Conservation (phyloP, 1,139 yeast genomes). For the Yamadazyma taylorii region DNA sequence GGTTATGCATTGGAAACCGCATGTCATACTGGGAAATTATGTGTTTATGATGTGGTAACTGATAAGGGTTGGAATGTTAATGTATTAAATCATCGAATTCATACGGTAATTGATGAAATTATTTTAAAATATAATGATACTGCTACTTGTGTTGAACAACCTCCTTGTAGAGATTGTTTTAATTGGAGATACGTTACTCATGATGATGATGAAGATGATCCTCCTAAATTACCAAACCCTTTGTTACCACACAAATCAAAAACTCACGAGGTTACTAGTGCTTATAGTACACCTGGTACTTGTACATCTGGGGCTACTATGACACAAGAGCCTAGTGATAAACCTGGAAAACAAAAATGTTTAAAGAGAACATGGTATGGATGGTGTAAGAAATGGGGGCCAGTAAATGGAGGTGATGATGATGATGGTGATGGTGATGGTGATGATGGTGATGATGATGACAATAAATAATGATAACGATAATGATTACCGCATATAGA, state of each 20-base stretch:
- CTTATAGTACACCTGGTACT: slow-evolving; percentile 6
- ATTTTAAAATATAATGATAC: slow-evolving; percentile 71
- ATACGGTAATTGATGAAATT: slow-evolving; percentile 85
- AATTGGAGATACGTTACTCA: slow-evolving; percentile 82
- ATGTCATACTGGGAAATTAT: slow-evolving; percentile 88
- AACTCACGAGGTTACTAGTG: slow-evolving; percentile 7
- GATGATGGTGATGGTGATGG: background rate
- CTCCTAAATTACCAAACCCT: slow-evolving; percentile 42
- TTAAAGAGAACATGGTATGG: slow-evolving; percentile 49
- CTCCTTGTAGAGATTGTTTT: slow-evolving; percentile 86
- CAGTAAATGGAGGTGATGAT: slow-evolving; percentile 6
- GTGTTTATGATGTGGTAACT: slow-evolving; percentile 85
- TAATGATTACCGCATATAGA: too few species aligned
- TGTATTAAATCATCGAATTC: slow-evolving; percentile 84
- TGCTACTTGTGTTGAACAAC: slow-evolving; percentile 70
- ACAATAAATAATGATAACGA: slow-evolving; percentile 2
- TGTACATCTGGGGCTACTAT: slow-evolving; percentile 5
- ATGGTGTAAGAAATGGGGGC: slow-evolving; percentile 43
- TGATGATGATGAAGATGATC: slow-evolving; percentile 41
- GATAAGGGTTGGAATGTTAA: slow-evolving; percentile 93
- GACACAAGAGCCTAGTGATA: slow-evolving; percentile 1
- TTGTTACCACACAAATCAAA: slow-evolving; percentile 23
- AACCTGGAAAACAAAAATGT: slow-evolving; percentile 28
- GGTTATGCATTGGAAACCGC: slow-evolving; percentile 98
- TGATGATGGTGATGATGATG: slow-evolving; percentile 5